Conservation (phyloP, 1,139 yeast species). For the Debaryomycetaceae sp. region DNA sequence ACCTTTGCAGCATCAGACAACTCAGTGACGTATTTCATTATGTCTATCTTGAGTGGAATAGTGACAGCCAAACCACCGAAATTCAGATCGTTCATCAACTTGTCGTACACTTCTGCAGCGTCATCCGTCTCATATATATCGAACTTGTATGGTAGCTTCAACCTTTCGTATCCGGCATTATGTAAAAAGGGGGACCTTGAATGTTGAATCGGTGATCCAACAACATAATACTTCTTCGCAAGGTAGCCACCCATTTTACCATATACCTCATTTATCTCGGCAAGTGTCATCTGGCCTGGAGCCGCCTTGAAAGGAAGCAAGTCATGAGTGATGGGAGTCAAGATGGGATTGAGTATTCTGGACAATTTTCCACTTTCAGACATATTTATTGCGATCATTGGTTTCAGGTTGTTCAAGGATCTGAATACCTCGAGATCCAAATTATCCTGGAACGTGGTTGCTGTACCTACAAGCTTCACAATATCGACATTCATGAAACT, state of each 20-base stretch:
- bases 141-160: slow-evolving; percentile 79
- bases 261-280: slow-evolving; percentile 58
- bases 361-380: slow-evolving; percentile 75
- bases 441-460: slow-evolving; percentile 64
- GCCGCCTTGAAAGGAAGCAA: slow-evolving; percentile 64
- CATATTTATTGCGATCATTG: slow-evolving; percentile 83
- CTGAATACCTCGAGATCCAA: slow-evolving; percentile 68
- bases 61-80: slow-evolving; percentile 94
- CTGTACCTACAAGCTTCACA: slow-evolving; percentile 81
- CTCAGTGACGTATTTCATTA: slow-evolving; percentile 61
- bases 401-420: slow-evolving; percentile 45
- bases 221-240: slow-evolving; percentile 64
- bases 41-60: slow-evolving; percentile 81
- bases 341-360: slow-evolving; percentile 65
- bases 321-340: slow-evolving; percentile 83
- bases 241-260: slow-evolving; percentile 61
- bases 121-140: slow-evolving; percentile 64
- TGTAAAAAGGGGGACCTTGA: slow-evolving; percentile 88
- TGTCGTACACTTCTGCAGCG: slow-evolving; percentile 48
- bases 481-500: slow-evolving; percentile 64
- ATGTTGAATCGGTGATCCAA: slow-evolving; percentile 80
- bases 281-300: slow-evolving; percentile 68
- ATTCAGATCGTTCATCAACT: slow-evolving; percentile 39
- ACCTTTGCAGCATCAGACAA: slow-evolving; percentile 67
- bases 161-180: slow-evolving; percentile 64